Evolutionary conservation across 768 basidiomycete genomes (phyloP), one percentile per base, ranked within the genome.

Genomic region (Rubroboletus pulcherrimus): DNA sequence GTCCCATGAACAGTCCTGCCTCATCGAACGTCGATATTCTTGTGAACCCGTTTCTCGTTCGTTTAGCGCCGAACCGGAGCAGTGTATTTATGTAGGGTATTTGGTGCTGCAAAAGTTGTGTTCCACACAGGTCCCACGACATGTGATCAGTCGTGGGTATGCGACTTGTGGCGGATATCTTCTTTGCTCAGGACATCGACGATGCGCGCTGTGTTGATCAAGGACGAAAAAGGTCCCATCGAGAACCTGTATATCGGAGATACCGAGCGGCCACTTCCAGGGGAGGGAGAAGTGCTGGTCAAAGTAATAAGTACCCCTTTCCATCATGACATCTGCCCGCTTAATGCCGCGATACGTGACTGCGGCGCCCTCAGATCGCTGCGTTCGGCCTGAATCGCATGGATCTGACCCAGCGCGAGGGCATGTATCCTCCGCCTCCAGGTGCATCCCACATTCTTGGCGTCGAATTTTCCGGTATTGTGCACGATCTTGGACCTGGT

Each of bases 371-470:
- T 29, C 59, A 91, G 88, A 78, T 90, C 65, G 83, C 82, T 69
- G 86, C 86, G 1, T 94, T 95, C 68, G 91, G 91, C n/a, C 72
- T 95, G 56, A 95, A 95, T 71, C 80, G 93, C 31, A 86, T 91
- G 91, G 93, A 95, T 65, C 77, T 92, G 51, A 49, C 60, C 7
- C 93, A 91, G 68, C 81, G 87, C 7, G 77, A 84, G 65, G 89
- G 87, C 1, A 63, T 68, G n/a, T 93, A 93, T 67, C 86, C 89
- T 17, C 72, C 79, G n/a, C 92, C 93, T 31, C 78, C 85, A n/a
- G 87, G 86, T 40, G 81, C 83, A 19, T 85, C 87, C 35, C 72
- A 77, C 7, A 86, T 94, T 66, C 78, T 95, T 9, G 93, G 94
- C 4, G 89, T 93, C 42, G 94, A 96, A 70, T 96, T 95, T 68